Evolutionary conservation across 148 eudicot species (phyloP), one percentile per base, ranked within the genome.

Genomic region (Rhododendron simsii): DNA sequence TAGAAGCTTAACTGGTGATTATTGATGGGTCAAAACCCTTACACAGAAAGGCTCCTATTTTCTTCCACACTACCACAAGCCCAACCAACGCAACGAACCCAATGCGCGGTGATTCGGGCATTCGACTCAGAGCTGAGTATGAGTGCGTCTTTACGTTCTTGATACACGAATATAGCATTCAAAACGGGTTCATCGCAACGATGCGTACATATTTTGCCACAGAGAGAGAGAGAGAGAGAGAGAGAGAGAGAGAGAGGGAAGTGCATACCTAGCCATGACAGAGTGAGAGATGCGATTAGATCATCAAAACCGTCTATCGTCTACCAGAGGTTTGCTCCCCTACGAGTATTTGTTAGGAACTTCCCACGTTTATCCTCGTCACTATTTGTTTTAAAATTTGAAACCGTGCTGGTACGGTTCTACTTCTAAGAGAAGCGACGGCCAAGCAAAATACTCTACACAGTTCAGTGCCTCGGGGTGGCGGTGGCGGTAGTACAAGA

Each of bases 181-280:
- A 69, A 83, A 47, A 13, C 15, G 78, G 78, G 78, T 69, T 83
- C 74, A 45, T 82, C 20, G 63, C 2, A 16, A 18, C 2, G 51
- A 1, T 18, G 61, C 21, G 61, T 1, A 16, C 21, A 57, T 57
- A 16, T 15, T 15, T 55, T 1, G 5, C 61, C 21, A 84, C 13
- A 41, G 0, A 41, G 44, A 39, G 41, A 39, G 41, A 39, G 41
- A 39, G 47, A 50, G 2, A 30, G 6, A 33, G 13, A 33, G 37
- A 33, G 11, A 69, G 67, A 50, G 80, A 44, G 59, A 50, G 78
- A 26, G 59, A 20, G 85, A 9, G 81, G 35, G 55, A 14, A 1
- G 71, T 16, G 41, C 61, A n/a, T 20, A 84, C 86, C 81, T 65
- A 84, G 86, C 50, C 86, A 84, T 84, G 51, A 80, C 48, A 50